Base-by-base conservation (phyloP, 1,139 yeast species). In the Magnusiomyces suaveolens region DNA sequence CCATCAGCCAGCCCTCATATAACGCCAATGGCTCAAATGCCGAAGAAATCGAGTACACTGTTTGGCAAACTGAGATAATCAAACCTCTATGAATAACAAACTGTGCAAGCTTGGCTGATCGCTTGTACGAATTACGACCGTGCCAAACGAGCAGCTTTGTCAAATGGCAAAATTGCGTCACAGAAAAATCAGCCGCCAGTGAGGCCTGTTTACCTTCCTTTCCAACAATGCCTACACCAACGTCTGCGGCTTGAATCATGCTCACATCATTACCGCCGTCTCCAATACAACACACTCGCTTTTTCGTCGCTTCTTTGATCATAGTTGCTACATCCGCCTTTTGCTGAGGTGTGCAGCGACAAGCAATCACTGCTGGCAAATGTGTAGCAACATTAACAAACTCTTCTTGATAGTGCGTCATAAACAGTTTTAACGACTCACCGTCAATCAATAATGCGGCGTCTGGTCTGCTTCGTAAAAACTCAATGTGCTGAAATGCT, bases 191-290 rank as follows among this genome's bases (percentile, higher is more conserved):
- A 0, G 98, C 98, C 1, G 97, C 96, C 54, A 94, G 74, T 0
- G 97, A 88, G 0, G 98, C 98, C 68, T 94, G 99, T 62, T 84
- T 84, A 32, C 99, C 99, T 69, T 94, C 99, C 67, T 94, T 94
- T 46, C 99, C 99, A 26, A 92, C 98, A 62, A 94, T 92, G 54
- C 99, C 99, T 44, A 94, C 96, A 56, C 99, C 99, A 12, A 94
- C 96, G 72, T 94, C 96, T 0, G 99, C 98, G 63, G 95, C 87
- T 71, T 92, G 98, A 62, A 94, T 94, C 99, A 94, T 94, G 64
- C 95, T 87, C 43, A 94, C 99, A 70, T 94, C 99, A 65, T 94
- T 94, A 63, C 99, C 99, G 61, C 99, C 99, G 70, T 94, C 99
- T 52, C 99, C 99, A 63, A 94, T 94, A 67, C 98, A 92, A 63